Evolutionary conservation across 108 stramenopile species (phyloP).

Genomic region (Skeletonema grethae): DNA sequence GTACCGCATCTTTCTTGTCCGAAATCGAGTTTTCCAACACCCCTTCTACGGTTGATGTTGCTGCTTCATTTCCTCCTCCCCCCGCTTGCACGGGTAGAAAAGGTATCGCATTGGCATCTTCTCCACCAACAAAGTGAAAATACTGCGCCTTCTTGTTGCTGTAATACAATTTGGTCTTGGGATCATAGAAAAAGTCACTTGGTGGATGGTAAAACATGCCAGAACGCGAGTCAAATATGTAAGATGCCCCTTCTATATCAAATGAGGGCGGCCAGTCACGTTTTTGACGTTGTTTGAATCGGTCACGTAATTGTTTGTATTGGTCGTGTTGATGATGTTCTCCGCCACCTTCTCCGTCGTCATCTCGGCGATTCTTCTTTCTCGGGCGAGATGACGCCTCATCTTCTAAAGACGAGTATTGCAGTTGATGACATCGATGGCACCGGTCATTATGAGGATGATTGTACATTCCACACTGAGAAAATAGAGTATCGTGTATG

Average conservation of each 20-base stretch:
- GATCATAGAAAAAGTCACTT: conserved; percentile 84
- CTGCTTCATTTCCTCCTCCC: conserved; percentile 15
- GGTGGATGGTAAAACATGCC: conserved; percentile 84
- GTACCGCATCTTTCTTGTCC: not conserved
- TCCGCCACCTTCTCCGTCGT: conserved; percentile 12
- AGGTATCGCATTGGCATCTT: conserved; percentile 16
- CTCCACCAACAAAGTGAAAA: conserved; percentile 50
- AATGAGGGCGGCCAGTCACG: conserved; percentile 79
- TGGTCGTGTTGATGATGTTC: not conserved
- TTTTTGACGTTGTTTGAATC: conserved; percentile 6
- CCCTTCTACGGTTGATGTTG: not conserved
- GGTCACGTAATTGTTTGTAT: conserved; percentile 17
- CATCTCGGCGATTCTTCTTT: conserved; percentile 1
- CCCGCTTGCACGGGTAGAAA: conserved; percentile 6
- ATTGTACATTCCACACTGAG: conserved; percentile 33
- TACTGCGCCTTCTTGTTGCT: conserved; percentile 63
- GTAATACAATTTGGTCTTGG: conserved; percentile 83
- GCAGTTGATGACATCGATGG: conserved; percentile 20
- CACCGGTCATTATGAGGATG: conserved; percentile 27
- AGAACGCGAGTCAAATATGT: conserved; percentile 72
- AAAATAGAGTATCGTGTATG: not conserved
- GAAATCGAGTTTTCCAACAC: not conserved
- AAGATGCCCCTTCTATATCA: conserved; percentile 66
- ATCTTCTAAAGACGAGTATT: not conserved
- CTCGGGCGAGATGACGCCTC: conserved; percentile 3